Base-by-base conservation (phyloP, 768 basidiomycete species). In the Tulasnella sp. region DNA sequence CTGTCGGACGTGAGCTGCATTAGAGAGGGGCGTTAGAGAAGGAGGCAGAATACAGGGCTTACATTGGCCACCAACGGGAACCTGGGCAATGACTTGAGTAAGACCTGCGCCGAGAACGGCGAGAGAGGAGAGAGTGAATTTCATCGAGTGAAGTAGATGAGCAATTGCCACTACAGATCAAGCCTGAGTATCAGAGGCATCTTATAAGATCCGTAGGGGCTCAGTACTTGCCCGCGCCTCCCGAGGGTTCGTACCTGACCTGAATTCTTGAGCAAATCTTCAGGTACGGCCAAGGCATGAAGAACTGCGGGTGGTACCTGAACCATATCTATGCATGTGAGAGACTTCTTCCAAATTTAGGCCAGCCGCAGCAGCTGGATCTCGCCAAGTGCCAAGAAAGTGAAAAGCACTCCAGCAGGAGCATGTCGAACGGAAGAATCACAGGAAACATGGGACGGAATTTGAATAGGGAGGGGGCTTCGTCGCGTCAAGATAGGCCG, bases 71-170 rank as follows among this genome's bases (percentile, higher is more conserved):
- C 71, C 36, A 38, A 73, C 18, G 0, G 71, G 71, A 38, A 73
- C 71, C 12, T 38, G 40, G 27, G 71, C 71, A 73, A 19, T 73
- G 71, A 73, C 71, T 21, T 73, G 36, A 21, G 46, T 48, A 7
- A 74, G n/a, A 12, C 39, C 40, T 21, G 24, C 40, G 38, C 73
- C 46, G 40, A 74, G 38, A 74, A 74, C 24, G 46, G 73, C 73
- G 46, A 74, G 40, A 27, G 73, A 42, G 19, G 73, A 42, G 46
- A 74, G 73, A 74, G 73, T 74, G 73, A 42, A 27, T 34, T 74
- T 74, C 73, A 74, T 74, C n/a, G 46, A 74, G 73, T 14, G 19
- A 27, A 42, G 16, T 5, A 16, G 73, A 74, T 74, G 40, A 42
- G 10, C 12, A 3, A 74, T 74, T 48, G 73, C 42, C 73, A 14